Evolutionary conservation across 306 rosid genomes (phyloP), one percentile per base, ranked within the genome.

Genomic region (Cicer bijugum): DNA sequence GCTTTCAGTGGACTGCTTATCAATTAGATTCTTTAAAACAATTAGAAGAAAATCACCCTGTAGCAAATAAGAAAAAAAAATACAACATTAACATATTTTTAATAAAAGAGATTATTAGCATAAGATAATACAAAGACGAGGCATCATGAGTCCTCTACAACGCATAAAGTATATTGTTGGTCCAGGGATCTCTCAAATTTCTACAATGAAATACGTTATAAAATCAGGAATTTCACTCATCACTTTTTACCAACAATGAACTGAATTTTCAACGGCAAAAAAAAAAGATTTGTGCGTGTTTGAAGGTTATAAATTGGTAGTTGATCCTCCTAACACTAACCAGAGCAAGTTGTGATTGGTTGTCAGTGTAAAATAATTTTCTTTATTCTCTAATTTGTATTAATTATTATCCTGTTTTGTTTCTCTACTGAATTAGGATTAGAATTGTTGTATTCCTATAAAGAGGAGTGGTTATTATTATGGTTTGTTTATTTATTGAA

Each of bases 21-120:
- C 92, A 75, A 86, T 79, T 72, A 93, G 76, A 86, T 86, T 89
- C 89, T 88, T 93, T 72, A 91, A 72, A 67, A 93, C 88, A 83
- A 91, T 85, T 60, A 93, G 92, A 67, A 93, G 89, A 83, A 93
- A 93, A 82, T 93, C 98, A 38, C 97, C 95, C 97, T 89, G 87
- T 79, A 82, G 69, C 43, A 56, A 53, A 35, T 43, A 63, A 69
- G 59, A 79, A 11, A n/a, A 15, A 66, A 42, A 53, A 7, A 56
- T 48, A 66, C 19, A 7, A 44, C 15, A 67, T 72, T 51, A 48
- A 67, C 67, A 17, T 61, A 33, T 43, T 48, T 56, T 28, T 28
- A 47, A 59, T 39, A 14, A 0, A 56, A 77, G 2, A 59, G 12
- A 65, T 58, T 48, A 57, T 9, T 37, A 55, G 51, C 17, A 45